A percentile compares a stretch with the other conserved stretches of the same genome.
phyloP scores from a whole-genome alignment of 176 grass and related monocot genomes.

The Rhynchospora breviuscula region DNA sequence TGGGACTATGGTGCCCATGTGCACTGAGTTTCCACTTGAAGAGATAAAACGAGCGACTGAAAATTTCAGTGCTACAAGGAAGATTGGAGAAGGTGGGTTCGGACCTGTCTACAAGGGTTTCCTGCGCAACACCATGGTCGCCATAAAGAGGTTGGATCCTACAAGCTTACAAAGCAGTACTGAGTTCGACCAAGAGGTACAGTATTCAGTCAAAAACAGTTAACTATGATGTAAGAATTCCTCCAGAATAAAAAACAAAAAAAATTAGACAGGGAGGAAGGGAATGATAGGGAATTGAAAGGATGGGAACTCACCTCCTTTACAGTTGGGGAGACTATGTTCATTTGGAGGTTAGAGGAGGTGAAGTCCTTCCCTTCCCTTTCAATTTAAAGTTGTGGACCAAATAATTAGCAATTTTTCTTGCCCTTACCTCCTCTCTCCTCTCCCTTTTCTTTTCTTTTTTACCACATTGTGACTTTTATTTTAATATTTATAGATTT shows the following conservation, averaged over 20 bases:
- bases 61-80: conserved; percentile 37
- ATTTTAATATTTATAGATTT: conserved; percentile 31
- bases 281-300: too few species aligned
- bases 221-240: neutral
- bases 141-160: conserved; percentile 54
- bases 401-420: too few species aligned
- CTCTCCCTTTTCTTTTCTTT: neutral
- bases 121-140: conserved; percentile 45
- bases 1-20: conserved; percentile 17
- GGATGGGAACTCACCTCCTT: too few species aligned
- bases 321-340: too few species aligned
- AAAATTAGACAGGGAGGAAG: too few species aligned
- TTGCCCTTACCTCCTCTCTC: too few species aligned
- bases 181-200: conserved; percentile 29
- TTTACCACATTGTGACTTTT: neutral
- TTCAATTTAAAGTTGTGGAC: too few species aligned
- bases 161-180: conserved; percentile 40
- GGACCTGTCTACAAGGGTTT: conserved; percentile 55
- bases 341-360: too few species aligned
- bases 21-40: conserved; percentile 34
- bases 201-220: neutral
- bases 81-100: conserved; percentile 55
- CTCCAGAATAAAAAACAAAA: too few species aligned
- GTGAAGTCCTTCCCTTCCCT: too few species aligned
- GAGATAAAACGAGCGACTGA: conserved; percentile 55